These are phyloP conservation scores for Plantago rigida DNA, from an alignment of 305 asterid genomes.

Conservation along the genomic window DNA sequence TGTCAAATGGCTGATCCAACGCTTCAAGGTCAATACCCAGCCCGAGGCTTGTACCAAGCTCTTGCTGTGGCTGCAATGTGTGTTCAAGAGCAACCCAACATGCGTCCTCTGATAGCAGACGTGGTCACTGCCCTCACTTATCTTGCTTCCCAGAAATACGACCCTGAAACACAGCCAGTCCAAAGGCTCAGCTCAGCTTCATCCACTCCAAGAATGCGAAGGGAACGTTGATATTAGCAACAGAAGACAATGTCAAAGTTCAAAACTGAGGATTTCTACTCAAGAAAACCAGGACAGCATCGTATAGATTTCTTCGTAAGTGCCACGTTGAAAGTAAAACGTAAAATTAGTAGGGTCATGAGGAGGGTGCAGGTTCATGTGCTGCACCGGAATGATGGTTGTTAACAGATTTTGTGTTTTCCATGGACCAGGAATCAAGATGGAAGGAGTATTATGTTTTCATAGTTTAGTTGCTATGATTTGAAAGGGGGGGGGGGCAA, in stretches of 20 bases:
- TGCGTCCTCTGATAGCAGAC: conserved; percentile 66
- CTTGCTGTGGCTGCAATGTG: conserved; percentile 82
- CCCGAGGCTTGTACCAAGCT: conserved; percentile 61
- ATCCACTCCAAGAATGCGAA: conserved; percentile 38
- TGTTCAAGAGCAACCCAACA: conserved; percentile 62
- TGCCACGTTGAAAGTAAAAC: conserved; percentile 5
- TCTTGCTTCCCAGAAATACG: conserved; percentile 58
- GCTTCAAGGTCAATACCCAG: conserved; percentile 67
- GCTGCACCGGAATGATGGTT: conserved; percentile 15
- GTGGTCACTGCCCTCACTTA: conserved; percentile 58
- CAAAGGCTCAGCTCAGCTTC: conserved; percentile 32
- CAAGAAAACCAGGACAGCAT: conserved; percentile 2
- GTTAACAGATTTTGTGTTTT: conserved; percentile 2
- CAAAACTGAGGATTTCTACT: conserved; percentile 6
- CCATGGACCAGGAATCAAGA: background rate
- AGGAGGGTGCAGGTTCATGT: conserved; percentile 7
- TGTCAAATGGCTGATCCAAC: conserved; percentile 67
- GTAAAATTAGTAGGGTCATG: conserved; percentile 1
- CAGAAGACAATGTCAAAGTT: background rate
- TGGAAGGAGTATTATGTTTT: background rate
- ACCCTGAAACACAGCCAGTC: conserved; percentile 37
- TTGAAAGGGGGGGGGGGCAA: no score
- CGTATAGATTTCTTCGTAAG: conserved; percentile 10
- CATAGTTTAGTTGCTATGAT: background rate
- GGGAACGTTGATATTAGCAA: conserved; percentile 25